Percentiles rank a stretch among this genome's conserved stretches.
Conservation (phyloP, 805 yeast genomes). For the Wickerhamomyces tratensis region DNA sequence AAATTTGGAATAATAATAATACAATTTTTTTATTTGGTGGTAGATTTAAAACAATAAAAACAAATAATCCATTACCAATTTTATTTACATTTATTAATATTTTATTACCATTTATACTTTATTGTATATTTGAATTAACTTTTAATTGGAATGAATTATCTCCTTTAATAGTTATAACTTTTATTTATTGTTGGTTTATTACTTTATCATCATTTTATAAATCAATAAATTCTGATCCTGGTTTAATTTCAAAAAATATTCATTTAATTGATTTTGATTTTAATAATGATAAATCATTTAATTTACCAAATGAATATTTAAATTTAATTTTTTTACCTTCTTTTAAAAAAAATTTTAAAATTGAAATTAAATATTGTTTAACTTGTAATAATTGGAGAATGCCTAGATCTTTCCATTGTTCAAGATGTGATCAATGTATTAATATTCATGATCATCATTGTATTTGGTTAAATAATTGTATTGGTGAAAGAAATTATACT, state of each 20-base stretch:
- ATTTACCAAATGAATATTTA: slow-evolving; percentile 49
- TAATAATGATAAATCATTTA: slow-evolving; percentile 22
- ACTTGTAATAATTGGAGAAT: slow-evolving; percentile 71
- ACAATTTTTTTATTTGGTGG: slow-evolving; percentile 59
- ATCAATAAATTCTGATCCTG: slow-evolving; percentile 61
- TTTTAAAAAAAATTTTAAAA: slow-evolving; percentile 20
- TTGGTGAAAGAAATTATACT: slow-evolving; percentile 64
- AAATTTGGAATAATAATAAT: slow-evolving; percentile 29
- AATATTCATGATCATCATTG: slow-evolving; percentile 63
- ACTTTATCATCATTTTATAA: slow-evolving; percentile 37
- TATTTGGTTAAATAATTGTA: slow-evolving; percentile 61
- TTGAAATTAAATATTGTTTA: slow-evolving; percentile 45
- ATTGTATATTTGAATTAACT: slow-evolving; percentile 37
- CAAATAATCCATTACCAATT: slow-evolving; percentile 23
- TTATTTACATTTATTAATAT: slow-evolving; percentile 26
- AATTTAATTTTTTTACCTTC: slow-evolving; percentile 41
- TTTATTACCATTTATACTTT: slow-evolving; percentile 42
- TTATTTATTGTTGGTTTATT: slow-evolving; percentile 48
- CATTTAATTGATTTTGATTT: slow-evolving; percentile 53
- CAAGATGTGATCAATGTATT: slow-evolving; percentile 57
- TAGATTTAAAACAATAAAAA: slow-evolving; percentile 35
- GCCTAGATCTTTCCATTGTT: slow-evolving; percentile 69
- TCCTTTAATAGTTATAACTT: slow-evolving; percentile 46
- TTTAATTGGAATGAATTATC: slow-evolving; percentile 51
- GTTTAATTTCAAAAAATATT: slow-evolving; percentile 52